Evolutionary conservation across 2,329 filamentous ascomycete species (phyloP), one percentile per base, ranked within the genome.

Genomic region (Fusarium continuum): DNA sequence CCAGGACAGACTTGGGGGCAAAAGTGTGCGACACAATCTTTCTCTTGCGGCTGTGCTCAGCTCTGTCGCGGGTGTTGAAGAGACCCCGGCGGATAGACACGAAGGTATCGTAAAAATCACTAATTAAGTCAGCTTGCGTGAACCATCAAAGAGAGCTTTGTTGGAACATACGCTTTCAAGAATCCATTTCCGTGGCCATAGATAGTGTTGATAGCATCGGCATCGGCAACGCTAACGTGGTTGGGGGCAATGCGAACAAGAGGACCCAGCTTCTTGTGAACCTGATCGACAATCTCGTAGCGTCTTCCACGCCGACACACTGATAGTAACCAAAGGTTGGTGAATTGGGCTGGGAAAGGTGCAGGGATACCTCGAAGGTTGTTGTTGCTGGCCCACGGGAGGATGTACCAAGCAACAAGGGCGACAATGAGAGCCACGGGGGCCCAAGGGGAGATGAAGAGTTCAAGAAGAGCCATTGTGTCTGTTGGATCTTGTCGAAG

Each of bases 1-100:
- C 88, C 46, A 85, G 82, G 41, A 97, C 84, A 10, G 87, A 91
- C 78, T 94, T 96, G 56, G 89, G 84, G 19, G 88, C 91, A 78
- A 97, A 97, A n/a, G 91, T 96, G 76, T 96, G 92, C 3, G 91
- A 88, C 34, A 97, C 86, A 1, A 91, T 88, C 84, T 96, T 97
- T 72, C 93, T 86, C 84, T 97, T 97, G 68, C 93, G 88, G 1
- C 89, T 89, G 75, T 97, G 93, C 73, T 96, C 91, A 1, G 82
- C 82, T 44, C 93, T 85, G 77, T 93, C 87, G 26, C 93, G 85
- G 0, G 93, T 96, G 78, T 96, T 97, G 86, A 97, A 97, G 6
- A 97, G 83, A 14, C 92, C 92, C 6, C 91, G 87, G 40, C 85
- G 86, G 71, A 96, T 96, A 8, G 91, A 93, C 45, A 97, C 92